These are phyloP conservation scores for Schoenoplectus triqueter DNA, from an alignment of 202 grass and related monocot genomes.

Conservation along the genomic window DNA sequence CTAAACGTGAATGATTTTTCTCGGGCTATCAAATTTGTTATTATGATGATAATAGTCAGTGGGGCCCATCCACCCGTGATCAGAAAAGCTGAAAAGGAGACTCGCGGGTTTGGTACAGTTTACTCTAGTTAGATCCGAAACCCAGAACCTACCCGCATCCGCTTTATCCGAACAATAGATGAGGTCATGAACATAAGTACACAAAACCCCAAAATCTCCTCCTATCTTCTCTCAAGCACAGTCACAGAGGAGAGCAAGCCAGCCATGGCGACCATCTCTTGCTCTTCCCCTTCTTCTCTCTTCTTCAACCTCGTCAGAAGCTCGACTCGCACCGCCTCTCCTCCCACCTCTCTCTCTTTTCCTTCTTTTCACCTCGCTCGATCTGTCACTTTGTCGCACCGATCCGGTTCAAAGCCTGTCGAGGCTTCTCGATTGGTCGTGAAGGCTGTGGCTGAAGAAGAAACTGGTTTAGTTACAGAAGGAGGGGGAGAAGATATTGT, in stretches of 20 bases:
- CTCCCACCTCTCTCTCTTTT: background rate
- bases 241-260: background rate
- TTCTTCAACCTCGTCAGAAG: slow-evolving; percentile 29
- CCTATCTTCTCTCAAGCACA: slow-evolving; percentile 25
- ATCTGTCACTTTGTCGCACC: slow-evolving; percentile 26
- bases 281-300: slow-evolving; percentile 35
- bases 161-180: slow-evolving; percentile 32
- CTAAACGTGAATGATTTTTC: too few relatives aligned
- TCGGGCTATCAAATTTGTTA: too few relatives aligned
- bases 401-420: background rate
- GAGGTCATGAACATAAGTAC: background rate
- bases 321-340: background rate
- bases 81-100: too few relatives aligned
- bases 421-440: background rate
- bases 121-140: background rate
- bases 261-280: slow-evolving; percentile 40
- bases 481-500: slow-evolving; percentile 2
- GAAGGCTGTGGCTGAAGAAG: slow-evolving; percentile 24
- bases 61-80: too few relatives aligned
- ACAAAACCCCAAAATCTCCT: slow-evolving; percentile 11
- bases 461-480: background rate
- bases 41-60: too few relatives aligned
- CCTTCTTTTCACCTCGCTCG: background rate
- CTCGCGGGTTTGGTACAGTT: background rate
- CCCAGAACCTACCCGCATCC: slow-evolving; percentile 12